Conservation (phyloP, 2,329 filamentous ascomycete species). For the Berkeleyomyces basicola region DNA sequence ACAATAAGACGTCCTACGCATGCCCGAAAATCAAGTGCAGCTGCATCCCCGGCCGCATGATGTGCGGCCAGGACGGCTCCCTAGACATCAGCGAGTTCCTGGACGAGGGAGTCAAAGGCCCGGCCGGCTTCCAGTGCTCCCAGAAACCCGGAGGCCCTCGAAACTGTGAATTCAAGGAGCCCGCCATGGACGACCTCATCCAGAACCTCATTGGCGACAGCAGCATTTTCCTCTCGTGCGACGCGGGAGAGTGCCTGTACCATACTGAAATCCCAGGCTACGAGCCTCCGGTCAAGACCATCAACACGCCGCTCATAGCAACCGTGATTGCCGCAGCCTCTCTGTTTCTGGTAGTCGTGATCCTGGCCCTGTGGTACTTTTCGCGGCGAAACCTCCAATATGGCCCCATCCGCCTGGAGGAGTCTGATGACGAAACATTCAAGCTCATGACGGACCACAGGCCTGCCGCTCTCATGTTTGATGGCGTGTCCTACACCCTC, state of each 20-base stretch:
- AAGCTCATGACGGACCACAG: slow-evolving; percentile 87
- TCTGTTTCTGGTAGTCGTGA: slow-evolving; percentile 75
- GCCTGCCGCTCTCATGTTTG: slow-evolving; percentile 73
- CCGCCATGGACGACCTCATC: slow-evolving; percentile 83
- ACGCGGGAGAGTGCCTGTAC: slow-evolving; percentile 83
- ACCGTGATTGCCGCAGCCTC: slow-evolving; percentile 76
- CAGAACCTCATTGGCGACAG: slow-evolving; percentile 77
- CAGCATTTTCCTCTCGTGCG: slow-evolving; percentile 70
- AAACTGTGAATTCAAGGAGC: slow-evolving; percentile 72
- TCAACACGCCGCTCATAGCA: slow-evolving; percentile 93
- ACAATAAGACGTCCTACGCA: slow-evolving; percentile 70
- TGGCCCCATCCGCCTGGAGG: slow-evolving; percentile 68
- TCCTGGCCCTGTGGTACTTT: slow-evolving; percentile 74
- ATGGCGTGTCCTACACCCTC: slow-evolving; percentile 71
- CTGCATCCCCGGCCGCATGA: slow-evolving; percentile 80
- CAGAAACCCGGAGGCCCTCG: slow-evolving; percentile 46
- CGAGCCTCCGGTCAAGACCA: slow-evolving; percentile 71
- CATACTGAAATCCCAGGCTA: slow-evolving; percentile 88
- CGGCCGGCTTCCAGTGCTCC: slow-evolving; percentile 65
- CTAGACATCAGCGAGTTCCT: slow-evolving; percentile 88
- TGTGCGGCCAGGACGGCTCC: slow-evolving; percentile 81
- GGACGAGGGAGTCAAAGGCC: slow-evolving; percentile 65
- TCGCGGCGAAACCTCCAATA: slow-evolving; percentile 54
- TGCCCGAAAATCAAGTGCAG: slow-evolving; percentile 75
- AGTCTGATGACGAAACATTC: slow-evolving; percentile 72